Conservation (phyloP, 2,329 filamentous ascomycete genomes). For the Rhexocercosporidium sp. region DNA sequence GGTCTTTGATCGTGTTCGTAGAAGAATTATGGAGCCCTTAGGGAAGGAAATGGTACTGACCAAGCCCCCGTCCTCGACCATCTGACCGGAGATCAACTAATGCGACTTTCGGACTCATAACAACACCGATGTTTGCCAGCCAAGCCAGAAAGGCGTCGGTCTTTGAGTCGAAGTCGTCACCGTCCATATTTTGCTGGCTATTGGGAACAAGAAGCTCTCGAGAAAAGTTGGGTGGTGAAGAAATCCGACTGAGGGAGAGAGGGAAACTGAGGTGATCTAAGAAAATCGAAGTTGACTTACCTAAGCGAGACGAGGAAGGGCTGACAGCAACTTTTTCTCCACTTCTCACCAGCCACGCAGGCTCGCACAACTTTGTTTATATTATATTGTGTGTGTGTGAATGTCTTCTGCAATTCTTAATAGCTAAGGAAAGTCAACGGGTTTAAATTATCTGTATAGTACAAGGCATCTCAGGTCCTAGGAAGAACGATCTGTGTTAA, state of each 20-base stretch:
- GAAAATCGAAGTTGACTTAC: background rate
- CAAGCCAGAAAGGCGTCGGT: constrained; percentile 61
- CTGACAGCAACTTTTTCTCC: background rate
- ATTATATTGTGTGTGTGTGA: too few species aligned
- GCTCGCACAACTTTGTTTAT: too few species aligned
- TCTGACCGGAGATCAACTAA: constrained; percentile 61
- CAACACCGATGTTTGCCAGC: constrained; percentile 58
- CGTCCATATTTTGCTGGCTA: constrained; percentile 33
- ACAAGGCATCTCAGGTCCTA: too few species aligned
- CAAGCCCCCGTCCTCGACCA: constrained; percentile 65
- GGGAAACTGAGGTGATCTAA: background rate
- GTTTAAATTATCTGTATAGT: too few species aligned
- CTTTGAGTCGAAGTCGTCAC: constrained; percentile 48
- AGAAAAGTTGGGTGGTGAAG: background rate
- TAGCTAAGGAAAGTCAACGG: too few species aligned
- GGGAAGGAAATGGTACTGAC: constrained; percentile 51
- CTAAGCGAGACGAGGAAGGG: background rate
- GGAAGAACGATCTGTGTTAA: too few species aligned
- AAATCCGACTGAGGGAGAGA: background rate
- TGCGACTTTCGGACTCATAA: constrained; percentile 61
- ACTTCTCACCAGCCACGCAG: background rate
- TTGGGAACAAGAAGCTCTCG: background rate
- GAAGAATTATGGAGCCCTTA: background rate
- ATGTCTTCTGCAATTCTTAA: too few species aligned
- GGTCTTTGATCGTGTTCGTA: too few species aligned